Percentiles rank a stretch among this genome's conserved stretches.
Conservation (phyloP, 306 rosid genomes). For the Prunus padus region DNA sequence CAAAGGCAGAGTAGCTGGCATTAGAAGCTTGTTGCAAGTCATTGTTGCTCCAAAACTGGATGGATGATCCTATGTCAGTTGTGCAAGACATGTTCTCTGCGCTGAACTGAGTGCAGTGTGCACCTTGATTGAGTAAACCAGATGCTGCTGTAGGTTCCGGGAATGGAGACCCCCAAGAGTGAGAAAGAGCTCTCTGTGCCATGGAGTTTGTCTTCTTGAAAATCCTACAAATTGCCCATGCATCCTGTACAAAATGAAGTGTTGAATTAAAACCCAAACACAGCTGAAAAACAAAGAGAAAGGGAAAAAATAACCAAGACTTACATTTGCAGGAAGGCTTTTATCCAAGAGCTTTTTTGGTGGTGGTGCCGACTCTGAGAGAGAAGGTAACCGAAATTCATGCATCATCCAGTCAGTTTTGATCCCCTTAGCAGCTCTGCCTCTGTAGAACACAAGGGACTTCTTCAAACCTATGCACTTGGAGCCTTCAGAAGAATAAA, state of each 20-base stretch:
- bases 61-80: constrained; percentile 37
- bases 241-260: constrained; percentile 44
- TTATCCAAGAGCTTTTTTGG: constrained; percentile 45
- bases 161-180: constrained; percentile 52
- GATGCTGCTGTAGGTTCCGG: constrained; percentile 41
- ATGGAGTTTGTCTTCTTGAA: constrained; percentile 70
- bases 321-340: constrained; percentile 55
- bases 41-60: constrained; percentile 33
- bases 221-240: constrained; percentile 92
- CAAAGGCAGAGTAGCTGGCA: constrained; percentile 35
- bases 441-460: constrained; percentile 81
- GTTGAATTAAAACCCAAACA: background rate
- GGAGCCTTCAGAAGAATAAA: constrained; percentile 59
- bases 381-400: constrained; percentile 69
- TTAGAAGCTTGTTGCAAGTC: constrained; percentile 30
- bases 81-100: constrained; percentile 46
- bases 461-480: constrained; percentile 82
- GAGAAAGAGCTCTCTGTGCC: constrained; percentile 68
- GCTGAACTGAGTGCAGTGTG: constrained; percentile 33
- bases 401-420: constrained; percentile 98
- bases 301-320: constrained; percentile 9
- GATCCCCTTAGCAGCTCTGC: constrained; percentile 71
- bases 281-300: background rate
- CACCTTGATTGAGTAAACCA: constrained; percentile 38
- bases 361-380: constrained; percentile 33